Evolutionary conservation across 768 basidiomycete genomes (phyloP), one percentile per base, ranked within the genome.

Genomic region (Kwoniella sp.): DNA sequence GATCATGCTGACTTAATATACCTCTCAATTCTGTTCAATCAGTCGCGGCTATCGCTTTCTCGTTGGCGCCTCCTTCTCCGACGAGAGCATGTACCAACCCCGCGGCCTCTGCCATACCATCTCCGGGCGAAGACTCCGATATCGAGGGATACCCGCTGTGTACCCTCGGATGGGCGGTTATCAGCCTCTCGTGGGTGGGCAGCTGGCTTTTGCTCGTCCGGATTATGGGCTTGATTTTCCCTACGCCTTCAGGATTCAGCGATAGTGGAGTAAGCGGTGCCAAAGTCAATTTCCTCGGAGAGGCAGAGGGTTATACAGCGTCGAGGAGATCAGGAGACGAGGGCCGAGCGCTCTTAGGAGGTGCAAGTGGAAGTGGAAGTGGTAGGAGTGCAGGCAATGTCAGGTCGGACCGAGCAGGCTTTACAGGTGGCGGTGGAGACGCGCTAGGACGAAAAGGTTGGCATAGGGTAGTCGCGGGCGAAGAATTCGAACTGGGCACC

Each of bases 41-140:
- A 72, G 71, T 72, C 41, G 64, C 70, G 2, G 76, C 76, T 4
- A 73, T 75, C 17, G 51, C 66, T n/a, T 77, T 67, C 61, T 74
- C 76, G 9, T 62, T 77, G 8, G 69, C 67, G 63, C 76, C 76
- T 22, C 63, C 76, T 3, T 54, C 68, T 8, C 68, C 70, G 5
- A 67, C 71, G 50, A 56, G 71, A 53, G 66, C 73, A 29, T 77
- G 76, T 51, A 55, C 69, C 4, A 66, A 75, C 26, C 72, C 69
- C 9, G 65, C 67, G 26, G 51, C 67, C 17, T 69, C 66, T 26
- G 67, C 65, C 20, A 51, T 54, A 2, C 48, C 58, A 2, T 30
- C 54, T 23, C 67, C 59, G 48, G 41, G 51, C 22, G 51, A 67
- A 60, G 60, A 64, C 37, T 50, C 50, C 30, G 47, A 59, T 34